Evolutionary conservation across 257 asterid species (phyloP).

Genomic region (Petunia axillaris): DNA sequence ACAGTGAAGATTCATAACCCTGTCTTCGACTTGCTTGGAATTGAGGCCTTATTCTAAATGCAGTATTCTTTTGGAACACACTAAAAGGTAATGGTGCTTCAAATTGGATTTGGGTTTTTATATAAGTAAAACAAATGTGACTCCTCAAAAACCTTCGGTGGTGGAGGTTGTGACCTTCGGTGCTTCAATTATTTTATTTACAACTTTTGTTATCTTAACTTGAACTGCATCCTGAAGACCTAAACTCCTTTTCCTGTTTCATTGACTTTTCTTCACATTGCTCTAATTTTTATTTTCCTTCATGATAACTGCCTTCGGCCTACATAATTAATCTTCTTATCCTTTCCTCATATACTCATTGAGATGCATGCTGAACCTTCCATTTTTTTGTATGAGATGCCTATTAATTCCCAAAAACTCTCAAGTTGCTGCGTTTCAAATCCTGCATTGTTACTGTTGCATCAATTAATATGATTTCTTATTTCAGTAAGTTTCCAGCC

Average conservation of each 20-base stretch:
- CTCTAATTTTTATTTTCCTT: background rate
- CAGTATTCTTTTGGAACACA: too few relatives aligned
- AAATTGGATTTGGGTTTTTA: too few relatives aligned
- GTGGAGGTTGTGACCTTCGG: background rate
- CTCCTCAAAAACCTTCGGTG: background rate
- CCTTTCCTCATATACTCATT: background rate
- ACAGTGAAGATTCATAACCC: too few relatives aligned
- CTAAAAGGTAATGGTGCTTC: too few relatives aligned
- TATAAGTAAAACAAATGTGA: background rate
- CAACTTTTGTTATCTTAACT: background rate
- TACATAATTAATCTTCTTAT: background rate
- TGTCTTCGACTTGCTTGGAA: too few relatives aligned
- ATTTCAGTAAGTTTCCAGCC: conserved; percentile 6
- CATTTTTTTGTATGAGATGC: conserved; percentile 1
- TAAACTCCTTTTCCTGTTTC: background rate
- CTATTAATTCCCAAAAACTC: background rate
- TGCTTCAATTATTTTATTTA: too few relatives aligned
- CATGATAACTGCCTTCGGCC: background rate
- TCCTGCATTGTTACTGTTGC: background rate
- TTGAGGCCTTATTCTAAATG: too few relatives aligned
- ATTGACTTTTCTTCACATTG: background rate
- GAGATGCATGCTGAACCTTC: background rate
- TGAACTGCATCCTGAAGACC: background rate
- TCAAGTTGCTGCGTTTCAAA: conserved; percentile 1
- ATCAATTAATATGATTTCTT: background rate